These are phyloP conservation scores for Gaeumannomyces tritici DNA, from an alignment of 2,329 filamentous ascomycete species.

Conservation along the genomic window DNA sequence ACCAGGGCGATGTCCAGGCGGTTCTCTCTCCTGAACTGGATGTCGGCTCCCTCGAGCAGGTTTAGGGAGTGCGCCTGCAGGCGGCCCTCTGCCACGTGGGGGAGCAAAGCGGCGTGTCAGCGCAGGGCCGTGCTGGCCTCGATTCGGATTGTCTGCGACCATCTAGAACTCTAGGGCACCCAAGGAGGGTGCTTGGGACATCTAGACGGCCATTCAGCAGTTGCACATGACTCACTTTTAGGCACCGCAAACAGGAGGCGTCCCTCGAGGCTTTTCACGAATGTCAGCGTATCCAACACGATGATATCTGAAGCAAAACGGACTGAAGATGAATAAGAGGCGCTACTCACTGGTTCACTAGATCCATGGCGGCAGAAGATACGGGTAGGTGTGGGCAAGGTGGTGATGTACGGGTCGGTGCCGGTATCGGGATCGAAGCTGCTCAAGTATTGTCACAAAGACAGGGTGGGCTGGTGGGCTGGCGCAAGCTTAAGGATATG, in stretches of 20 bases:
- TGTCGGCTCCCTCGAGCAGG: slow-evolving; percentile 85
- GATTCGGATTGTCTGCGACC: too few relatives aligned
- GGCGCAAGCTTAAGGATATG: too few relatives aligned
- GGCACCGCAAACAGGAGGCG: slow-evolving; percentile 94
- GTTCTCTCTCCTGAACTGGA: slow-evolving; percentile 92
- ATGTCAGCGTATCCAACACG: slow-evolving; percentile 19
- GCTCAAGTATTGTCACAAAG: too few relatives aligned
- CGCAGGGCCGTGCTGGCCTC: too few relatives aligned
- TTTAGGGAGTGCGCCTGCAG: slow-evolving; percentile 82
- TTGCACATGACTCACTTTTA: slow-evolving; percentile 66
- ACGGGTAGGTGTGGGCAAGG: neutral
- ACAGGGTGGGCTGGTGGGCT: neutral
- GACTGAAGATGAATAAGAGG: neutral
- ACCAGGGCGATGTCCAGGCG: slow-evolving; percentile 95
- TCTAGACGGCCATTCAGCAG: too few relatives aligned
- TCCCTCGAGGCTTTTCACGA: slow-evolving; percentile 64
- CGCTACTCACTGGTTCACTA: slow-evolving; percentile 40
- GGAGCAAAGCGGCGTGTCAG: neutral
- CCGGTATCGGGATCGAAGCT: neutral
- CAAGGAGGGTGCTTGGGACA: too few relatives aligned
- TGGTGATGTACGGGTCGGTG: neutral
- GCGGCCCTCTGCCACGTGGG: slow-evolving; percentile 63
- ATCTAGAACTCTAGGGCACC: too few relatives aligned
- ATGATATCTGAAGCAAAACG: neutral
- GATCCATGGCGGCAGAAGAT: slow-evolving; percentile 32